phyloP scores from a whole-genome alignment of 257 asterid genomes.

The Asclepias syriaca region DNA sequence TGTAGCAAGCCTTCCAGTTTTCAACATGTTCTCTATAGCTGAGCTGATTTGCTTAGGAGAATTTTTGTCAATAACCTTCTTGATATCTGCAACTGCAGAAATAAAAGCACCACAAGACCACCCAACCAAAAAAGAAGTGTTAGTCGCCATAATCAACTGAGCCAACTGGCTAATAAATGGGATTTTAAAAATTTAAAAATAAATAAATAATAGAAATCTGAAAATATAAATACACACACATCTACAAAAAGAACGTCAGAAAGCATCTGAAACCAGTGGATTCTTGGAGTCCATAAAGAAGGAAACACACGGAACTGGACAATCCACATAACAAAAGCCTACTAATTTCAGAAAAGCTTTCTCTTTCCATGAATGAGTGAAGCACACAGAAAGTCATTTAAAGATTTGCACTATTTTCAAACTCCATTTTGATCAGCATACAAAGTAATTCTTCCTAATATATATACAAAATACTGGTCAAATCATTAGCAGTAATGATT shows the following conservation, averaged over 20 bases:
- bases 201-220: neutral
- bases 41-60: slow-evolving; percentile 59
- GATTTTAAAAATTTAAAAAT: neutral
- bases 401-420: neutral
- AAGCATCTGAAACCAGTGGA: neutral
- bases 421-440: neutral
- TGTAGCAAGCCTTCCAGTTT: slow-evolving; percentile 80
- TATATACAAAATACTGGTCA: neutral
- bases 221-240: neutral
- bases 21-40: slow-evolving; percentile 72
- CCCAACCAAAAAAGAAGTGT: neutral
- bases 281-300: neutral
- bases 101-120: slow-evolving; percentile 16
- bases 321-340: neutral
- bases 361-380: neutral
- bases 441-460: neutral
- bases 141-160: neutral
- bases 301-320: neutral
- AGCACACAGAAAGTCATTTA: neutral
- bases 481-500: neutral
- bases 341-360: neutral
- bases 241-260: neutral
- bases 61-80: slow-evolving; percentile 54
- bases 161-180: neutral
- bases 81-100: slow-evolving; percentile 63